These are phyloP conservation scores for Neurospora sp. DNA, from an alignment of 2,329 filamentous ascomycete genomes.

Conservation along the genomic window DNA sequence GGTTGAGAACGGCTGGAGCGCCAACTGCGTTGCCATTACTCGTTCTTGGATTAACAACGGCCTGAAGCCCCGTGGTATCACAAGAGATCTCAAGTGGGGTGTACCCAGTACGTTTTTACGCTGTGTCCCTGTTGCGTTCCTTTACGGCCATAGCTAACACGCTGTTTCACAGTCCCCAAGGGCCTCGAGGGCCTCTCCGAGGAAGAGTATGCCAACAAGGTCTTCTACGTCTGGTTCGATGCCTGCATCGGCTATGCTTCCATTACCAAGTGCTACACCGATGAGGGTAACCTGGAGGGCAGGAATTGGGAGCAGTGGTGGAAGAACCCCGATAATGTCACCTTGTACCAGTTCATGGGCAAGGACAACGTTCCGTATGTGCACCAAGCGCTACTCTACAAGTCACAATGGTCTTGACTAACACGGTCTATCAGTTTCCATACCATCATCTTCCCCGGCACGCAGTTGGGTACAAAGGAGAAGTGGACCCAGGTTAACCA, in stretches of 20 bases:
- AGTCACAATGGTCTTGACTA: conserved; percentile 10
- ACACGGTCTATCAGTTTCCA: conserved; percentile 58
- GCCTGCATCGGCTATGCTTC: conserved; percentile 93
- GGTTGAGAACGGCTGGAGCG: conserved; percentile 65
- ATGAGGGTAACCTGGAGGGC: conserved; percentile 31
- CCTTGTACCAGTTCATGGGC: conserved; percentile 91
- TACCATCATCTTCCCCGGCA: conserved; percentile 83
- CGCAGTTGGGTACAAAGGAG: conserved; percentile 72
- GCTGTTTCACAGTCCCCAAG: conserved; percentile 30
- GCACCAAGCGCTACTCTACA: background rate
- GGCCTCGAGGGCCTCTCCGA: conserved; percentile 38
- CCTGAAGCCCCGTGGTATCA: conserved; percentile 78
- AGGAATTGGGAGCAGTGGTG: conserved; percentile 90
- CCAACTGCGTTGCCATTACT: conserved; percentile 67
- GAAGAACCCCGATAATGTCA: conserved; percentile 79
- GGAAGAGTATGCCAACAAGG: conserved; percentile 50
- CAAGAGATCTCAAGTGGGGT: conserved; percentile 88
- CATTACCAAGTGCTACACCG: conserved; percentile 83
- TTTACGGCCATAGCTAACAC: background rate
- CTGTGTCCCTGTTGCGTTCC: background rate
- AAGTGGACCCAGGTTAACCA: conserved; percentile 86
- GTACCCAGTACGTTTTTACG: conserved; percentile 28
- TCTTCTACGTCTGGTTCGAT: conserved; percentile 65
- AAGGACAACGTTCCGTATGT: conserved; percentile 61
- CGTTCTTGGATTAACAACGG: conserved; percentile 76